Conservation (phyloP, 1,139 yeast genomes). For the Blastobotrys persicus region DNA sequence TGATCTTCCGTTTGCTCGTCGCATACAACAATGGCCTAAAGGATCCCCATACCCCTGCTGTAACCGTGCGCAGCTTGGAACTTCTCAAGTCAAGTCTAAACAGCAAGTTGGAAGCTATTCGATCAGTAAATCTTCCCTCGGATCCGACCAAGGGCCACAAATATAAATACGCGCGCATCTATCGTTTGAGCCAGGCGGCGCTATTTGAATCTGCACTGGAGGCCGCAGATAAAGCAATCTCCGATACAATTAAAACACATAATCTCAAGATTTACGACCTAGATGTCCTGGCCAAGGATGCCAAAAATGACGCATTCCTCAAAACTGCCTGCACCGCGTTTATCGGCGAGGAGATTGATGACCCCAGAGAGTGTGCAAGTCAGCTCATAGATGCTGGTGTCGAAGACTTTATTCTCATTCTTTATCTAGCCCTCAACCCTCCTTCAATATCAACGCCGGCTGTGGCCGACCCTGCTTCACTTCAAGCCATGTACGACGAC, state of each 20-base stretch:
- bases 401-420: constrained; percentile 23
- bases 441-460: neutral
- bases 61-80: constrained; percentile 12
- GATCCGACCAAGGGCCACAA: constrained; percentile 13
- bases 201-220: constrained; percentile 18
- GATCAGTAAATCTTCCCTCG: neutral
- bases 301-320: constrained; percentile 8
- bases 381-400: constrained; percentile 21
- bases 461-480: constrained; percentile 7
- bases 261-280: constrained; percentile 5
- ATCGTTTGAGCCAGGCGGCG: constrained; percentile 22
- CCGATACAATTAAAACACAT: neutral
- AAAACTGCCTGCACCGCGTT: constrained; percentile 11
- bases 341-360: constrained; percentile 9
- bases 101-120: constrained; percentile 8
- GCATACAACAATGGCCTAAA: constrained; percentile 13
- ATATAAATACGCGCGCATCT: constrained; percentile 19
- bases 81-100: constrained; percentile 9
- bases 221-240: constrained; percentile 10
- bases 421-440: constrained; percentile 16
- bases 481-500: constrained; percentile 10
- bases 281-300: neutral
- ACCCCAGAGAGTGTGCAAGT: constrained; percentile 9
- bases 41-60: constrained; percentile 5
- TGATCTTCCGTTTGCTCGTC: constrained; percentile 18